Base-by-base conservation (phyloP, 257 asterid species). In the Solanum sejunctum region DNA sequence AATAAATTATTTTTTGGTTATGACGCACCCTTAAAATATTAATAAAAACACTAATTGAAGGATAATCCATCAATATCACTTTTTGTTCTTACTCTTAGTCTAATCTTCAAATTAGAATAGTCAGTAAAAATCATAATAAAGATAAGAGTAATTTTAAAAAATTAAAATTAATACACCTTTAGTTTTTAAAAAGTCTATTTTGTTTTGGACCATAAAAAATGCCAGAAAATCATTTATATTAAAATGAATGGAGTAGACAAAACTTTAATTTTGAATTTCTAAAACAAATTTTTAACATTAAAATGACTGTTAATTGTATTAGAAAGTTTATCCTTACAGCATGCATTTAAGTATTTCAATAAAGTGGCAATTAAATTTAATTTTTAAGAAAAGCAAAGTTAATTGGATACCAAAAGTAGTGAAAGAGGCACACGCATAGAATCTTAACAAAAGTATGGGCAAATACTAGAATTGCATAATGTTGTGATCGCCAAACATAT, bases 351-450 rank as follows among this genome's bases (percentile, higher is more conserved):
- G 45, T 7, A 12, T 1, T 43, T 21, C 12, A n/a, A 1, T 72
- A 45, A 47, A 73, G 13, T 21, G 58, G 8, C 10, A 7, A 73
- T 21, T 75, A 49, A 75, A 47, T 77, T 23, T 15, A 3, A 16
- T 26, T 10, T 13, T 4, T 11, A 21, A 2, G n/a, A 49, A 21
- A 18, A 36, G 61, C 82, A 77, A 51, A 77, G 82, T 10, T 51
- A 49, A 47, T 23, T 15, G 23, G 86, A 71, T 89, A 18, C 90
- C 87, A 77, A 41, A 81, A 84, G 86, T 84, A 67, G 51, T 83
- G 77, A 47, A 80, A 20, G 13, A 86, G 23, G 66, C 79, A 84
- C 87, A 88, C 89, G 91, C 85, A 86, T 88, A 51, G 92, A 88
- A 91, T 91, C 91, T 86, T 86, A 52, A 12, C 23, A 78, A 80